These are phyloP conservation scores for Cryphonectria radicalis DNA, from an alignment of 2,329 filamentous ascomycete genomes.

Conservation along the genomic window DNA sequence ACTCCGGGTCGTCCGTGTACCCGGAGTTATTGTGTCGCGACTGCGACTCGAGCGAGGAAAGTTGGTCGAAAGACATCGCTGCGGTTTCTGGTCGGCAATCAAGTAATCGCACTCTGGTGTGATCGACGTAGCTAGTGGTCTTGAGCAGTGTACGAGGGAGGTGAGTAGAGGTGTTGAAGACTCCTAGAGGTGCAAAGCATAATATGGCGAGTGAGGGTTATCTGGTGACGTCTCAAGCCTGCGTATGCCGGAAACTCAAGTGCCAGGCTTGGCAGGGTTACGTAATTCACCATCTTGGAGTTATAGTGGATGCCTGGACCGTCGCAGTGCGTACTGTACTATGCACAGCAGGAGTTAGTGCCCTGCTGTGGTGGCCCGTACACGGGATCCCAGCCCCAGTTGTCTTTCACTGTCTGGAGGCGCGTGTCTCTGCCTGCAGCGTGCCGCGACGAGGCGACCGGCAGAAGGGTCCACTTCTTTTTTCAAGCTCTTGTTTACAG, in stretches of 20 bases:
- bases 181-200: not conserved
- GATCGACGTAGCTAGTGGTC: not conserved
- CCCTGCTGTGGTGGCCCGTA: not conserved
- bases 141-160: not conserved
- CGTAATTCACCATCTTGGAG: constrained; percentile 14
- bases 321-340: too few relatives aligned
- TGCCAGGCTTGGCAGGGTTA: constrained; percentile 7
- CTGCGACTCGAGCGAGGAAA: constrained; percentile 82
- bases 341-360: not conserved
- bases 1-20: constrained; percentile 92
- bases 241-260: constrained; percentile 10
- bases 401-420: not conserved
- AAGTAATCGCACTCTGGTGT: not conserved
- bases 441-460: constrained; percentile 5
- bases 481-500: constrained; percentile 29
- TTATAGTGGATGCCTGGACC: not conserved
- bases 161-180: not conserved
- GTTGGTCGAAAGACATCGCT: constrained; percentile 87
- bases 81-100: constrained; percentile 1
- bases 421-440: constrained; percentile 7
- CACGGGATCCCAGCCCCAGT: not conserved
- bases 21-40: constrained; percentile 51
- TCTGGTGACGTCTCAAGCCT: constrained; percentile 25
- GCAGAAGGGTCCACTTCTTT: constrained; percentile 19
- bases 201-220: constrained; percentile 2